Evolutionary conservation across 1,284 basidiomycete species (phyloP).

Genomic region (Anthracocystis panici-leucophaei): DNA sequence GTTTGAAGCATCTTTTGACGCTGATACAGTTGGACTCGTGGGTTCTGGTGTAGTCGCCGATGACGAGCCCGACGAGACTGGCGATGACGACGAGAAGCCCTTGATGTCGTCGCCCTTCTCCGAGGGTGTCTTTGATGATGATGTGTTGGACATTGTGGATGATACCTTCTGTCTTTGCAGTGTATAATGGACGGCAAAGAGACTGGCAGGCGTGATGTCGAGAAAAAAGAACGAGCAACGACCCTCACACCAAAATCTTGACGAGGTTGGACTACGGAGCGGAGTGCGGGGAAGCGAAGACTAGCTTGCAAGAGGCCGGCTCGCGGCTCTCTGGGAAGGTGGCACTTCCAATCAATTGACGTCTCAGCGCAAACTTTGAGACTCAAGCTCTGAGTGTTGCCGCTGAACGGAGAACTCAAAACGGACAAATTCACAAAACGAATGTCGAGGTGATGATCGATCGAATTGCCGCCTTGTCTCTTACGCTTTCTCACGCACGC

Average conservation of each 20-base stretch:
- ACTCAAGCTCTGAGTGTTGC: background rate
- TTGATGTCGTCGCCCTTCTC: constrained; percentile 17
- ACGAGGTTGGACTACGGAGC: background rate
- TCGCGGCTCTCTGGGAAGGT: background rate
- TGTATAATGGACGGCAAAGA: background rate
- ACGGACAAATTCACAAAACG: background rate
- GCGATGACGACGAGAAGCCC: constrained; percentile 24
- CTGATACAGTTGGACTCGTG: constrained; percentile 25
- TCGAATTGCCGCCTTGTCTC: background rate
- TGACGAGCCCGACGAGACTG: constrained; percentile 22
- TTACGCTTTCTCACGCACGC: background rate
- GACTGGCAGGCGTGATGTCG: background rate
- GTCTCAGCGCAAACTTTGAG: background rate
- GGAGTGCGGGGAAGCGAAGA: constrained; percentile 7
- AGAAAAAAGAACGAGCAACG: background rate
- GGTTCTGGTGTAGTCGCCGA: constrained; percentile 42
- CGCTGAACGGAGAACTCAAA: background rate
- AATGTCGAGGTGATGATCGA: background rate
- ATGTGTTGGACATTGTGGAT: constrained; percentile 21
- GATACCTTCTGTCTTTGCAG: background rate
- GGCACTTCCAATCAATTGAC: background rate
- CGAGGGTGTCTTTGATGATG: constrained; percentile 37
- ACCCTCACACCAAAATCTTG: background rate
- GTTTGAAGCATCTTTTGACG: constrained; percentile 1
- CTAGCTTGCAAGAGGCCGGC: background rate